Conservation (phyloP, 2,329 filamentous ascomycete genomes). For the Magnaporthiopsis poae region DNA sequence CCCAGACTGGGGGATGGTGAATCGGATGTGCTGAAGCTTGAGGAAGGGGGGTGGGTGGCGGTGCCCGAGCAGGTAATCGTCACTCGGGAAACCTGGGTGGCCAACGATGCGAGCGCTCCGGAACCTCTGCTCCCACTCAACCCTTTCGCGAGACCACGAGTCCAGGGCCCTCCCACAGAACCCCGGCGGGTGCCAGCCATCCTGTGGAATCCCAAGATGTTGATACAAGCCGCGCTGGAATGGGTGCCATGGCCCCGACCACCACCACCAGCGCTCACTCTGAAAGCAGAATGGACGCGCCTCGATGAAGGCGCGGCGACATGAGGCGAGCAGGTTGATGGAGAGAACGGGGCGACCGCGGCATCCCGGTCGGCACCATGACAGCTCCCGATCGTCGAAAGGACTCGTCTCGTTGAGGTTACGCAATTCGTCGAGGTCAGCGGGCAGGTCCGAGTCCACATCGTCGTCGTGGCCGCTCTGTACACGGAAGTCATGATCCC, state of each 20-base stretch:
- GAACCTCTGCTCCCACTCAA: neutral
- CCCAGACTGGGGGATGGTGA: neutral
- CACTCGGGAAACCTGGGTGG: neutral
- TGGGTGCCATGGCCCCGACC: neutral
- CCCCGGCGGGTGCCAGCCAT: neutral
- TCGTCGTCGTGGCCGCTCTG: neutral
- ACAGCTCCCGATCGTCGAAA: neutral
- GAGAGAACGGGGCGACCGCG: neutral
- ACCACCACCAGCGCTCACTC: neutral
- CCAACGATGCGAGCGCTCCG: neutral
- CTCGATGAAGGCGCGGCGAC: neutral
- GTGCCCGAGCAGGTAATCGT: neutral
- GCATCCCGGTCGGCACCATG: neutral
- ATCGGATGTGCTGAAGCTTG: neutral
- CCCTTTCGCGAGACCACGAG: neutral
- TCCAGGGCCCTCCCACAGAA: neutral
- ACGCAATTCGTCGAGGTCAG: neutral
- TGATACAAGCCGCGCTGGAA: neutral
- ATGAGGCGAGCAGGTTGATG: neutral
- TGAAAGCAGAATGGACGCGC: neutral
- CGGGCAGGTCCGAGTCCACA: neutral
- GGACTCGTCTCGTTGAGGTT: accelerated
- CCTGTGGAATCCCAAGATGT: too few relatives aligned
- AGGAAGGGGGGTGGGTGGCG: neutral
- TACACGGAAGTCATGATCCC: too few relatives aligned